Conservation (phyloP, 495 filamentous ascomycete genomes). For the Paragyromitra xinjiangensis region DNA sequence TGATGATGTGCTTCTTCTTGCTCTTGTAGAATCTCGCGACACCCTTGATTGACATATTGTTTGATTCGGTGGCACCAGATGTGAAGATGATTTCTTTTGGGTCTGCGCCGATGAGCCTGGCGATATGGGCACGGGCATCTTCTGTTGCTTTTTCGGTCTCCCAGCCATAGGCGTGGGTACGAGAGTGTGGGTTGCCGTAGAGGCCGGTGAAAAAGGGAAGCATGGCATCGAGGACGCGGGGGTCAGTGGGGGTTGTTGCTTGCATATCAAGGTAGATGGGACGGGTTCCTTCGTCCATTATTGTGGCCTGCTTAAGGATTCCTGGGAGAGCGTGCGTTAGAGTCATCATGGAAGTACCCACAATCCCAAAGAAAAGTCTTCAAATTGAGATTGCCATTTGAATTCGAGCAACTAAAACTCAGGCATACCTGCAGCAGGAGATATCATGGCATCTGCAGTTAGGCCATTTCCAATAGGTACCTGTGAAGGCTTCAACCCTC, state of each 20-base stretch:
- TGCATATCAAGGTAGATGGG: conserved; percentile 99
- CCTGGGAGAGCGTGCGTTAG: conserved; percentile 59
- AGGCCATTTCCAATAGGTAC: conserved; percentile 36
- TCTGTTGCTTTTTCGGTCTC: conserved; percentile 95
- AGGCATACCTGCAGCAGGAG: conserved; percentile 53
- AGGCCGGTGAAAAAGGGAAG: conserved; percentile 90
- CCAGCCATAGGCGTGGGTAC: conserved; percentile 99
- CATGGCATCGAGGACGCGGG: conserved; percentile 95
- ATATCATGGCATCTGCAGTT: conserved; percentile 52
- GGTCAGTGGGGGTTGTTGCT: conserved; percentile 95
- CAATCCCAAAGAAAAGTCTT: background rate
- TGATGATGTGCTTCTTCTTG: conserved; percentile 99
- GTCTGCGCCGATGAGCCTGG: conserved; percentile 88
- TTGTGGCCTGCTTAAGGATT: conserved; percentile 87
- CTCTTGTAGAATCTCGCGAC: conserved; percentile 94
- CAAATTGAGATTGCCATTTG: background rate
- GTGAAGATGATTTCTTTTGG: conserved; percentile 99
- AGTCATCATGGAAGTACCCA: background rate
- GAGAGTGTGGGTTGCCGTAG: conserved; percentile 96
- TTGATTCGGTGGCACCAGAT: conserved; percentile 96
- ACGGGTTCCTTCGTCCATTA: conserved; percentile 92
- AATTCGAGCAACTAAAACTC: background rate
- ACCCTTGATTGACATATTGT: conserved; percentile 99
- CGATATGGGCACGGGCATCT: conserved; percentile 81
- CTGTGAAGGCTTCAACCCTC: conserved; percentile 45